phyloP scores from a whole-genome alignment of 176 grass and related monocot species.

The Rhynchospora tenuis region DNA sequence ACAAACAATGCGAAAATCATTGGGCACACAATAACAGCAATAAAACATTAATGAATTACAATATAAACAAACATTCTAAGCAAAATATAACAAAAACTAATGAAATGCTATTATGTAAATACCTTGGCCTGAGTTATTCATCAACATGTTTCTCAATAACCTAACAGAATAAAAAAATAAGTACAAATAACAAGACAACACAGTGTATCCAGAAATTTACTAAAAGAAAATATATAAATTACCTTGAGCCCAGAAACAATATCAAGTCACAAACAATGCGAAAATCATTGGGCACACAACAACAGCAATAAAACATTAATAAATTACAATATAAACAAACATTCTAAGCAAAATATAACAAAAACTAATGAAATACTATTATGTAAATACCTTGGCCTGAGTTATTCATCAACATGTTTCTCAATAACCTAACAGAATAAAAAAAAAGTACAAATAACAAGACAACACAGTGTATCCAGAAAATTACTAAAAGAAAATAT shows the following conservation, averaged over 20 bases:
- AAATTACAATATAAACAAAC: neutral
- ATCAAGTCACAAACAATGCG: conserved; percentile 24
- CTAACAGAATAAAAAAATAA: conserved; percentile 21
- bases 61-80: neutral
- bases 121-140: conserved; percentile 77
- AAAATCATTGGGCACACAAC: neutral
- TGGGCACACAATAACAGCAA: neutral
- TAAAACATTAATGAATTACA: conserved; percentile 18
- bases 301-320: conserved; percentile 13
- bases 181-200: conserved; percentile 1
- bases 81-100: neutral
- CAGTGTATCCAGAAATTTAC: neutral
- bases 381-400: conserved; percentile 58
- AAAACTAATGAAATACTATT: neutral
- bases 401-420: conserved; percentile 76
- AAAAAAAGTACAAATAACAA: conserved; percentile 6
- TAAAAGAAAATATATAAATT: neutral
- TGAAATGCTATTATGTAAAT: neutral
- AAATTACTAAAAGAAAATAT: neutral
- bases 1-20: neutral
- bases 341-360: neutral
- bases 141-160: conserved; percentile 89
- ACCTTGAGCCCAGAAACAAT: conserved; percentile 81
- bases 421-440: conserved; percentile 53
- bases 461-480: neutral